Base-by-base conservation (phyloP, 2,329 filamentous ascomycete genomes). In the Ophiostoma ips region DNA sequence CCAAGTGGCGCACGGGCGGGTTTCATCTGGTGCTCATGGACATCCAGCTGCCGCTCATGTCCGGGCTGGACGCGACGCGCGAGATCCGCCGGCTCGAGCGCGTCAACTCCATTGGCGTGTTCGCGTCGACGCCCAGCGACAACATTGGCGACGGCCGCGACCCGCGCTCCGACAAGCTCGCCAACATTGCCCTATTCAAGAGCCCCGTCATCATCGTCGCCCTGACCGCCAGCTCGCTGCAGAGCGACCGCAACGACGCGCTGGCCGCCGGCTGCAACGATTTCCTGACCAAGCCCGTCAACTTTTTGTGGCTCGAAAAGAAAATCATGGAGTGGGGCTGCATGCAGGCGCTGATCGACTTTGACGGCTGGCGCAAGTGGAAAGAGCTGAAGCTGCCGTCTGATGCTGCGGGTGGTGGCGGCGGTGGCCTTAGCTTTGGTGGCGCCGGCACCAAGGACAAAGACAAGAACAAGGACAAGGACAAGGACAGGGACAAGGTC, bases 241-340 rank as follows among this genome's bases (percentile, higher is more conserved):
- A 96, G 67, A 94, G 87, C 62, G 92, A 98, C 69, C 79, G 92
- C 57, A 89, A 95, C 62, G 89, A 95, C 64, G 92, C 92, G 3
- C 70, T 96, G 59, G 90, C 90, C 28, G 92, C 90, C 36, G 92
- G 92, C 5, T 96, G 92, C 65, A 98, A 98, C 63, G 92, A 98
- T 66, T 98, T 96, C 66, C 71, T 98, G 63, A 96, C 92, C 54
- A 95, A 95, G 87, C 92, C 92, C 18, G 90, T 98, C 58, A 94
- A 94, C 64, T 95, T 95, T 62, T 84, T 94, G 53, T 98, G 90
- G 89, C 77, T 98, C 24, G 87, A 95, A 64, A 81, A 90, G 52
- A 98, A 98, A 66, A 89, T 96, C 58, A 95, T 94, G 68, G 92
- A 98, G 72, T 98, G 92, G 92, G 92, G 92, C 51, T 96, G 92